Evolutionary conservation across 2,329 filamentous ascomycete species (phyloP).

Genomic region (Moelleriella libera): DNA sequence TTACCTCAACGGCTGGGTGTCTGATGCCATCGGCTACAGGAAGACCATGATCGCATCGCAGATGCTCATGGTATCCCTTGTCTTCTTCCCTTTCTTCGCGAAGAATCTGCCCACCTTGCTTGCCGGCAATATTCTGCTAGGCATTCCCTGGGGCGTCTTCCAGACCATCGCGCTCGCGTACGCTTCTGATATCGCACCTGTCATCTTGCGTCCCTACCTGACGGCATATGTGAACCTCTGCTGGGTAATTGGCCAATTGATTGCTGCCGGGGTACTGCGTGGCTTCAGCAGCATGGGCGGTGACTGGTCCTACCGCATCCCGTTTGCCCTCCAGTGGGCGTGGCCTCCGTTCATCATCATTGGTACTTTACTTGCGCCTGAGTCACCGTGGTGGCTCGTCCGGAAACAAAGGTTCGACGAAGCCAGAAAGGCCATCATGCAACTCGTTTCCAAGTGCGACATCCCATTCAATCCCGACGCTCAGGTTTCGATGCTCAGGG

Average conservation of each 20-base stretch:
- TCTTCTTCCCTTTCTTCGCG: conserved; percentile 28
- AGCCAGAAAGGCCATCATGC: conserved; percentile 29
- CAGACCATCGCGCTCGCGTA: conserved; percentile 26
- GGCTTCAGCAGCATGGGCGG: conserved; percentile 17
- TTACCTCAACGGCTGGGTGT: neutral
- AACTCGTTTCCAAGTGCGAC: conserved; percentile 24
- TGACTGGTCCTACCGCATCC: conserved; percentile 26
- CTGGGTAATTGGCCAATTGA: conserved; percentile 25
- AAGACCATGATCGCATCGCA: conserved; percentile 25
- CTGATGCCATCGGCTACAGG: conserved; percentile 19
- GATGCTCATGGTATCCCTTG: conserved; percentile 18
- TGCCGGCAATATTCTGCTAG: conserved; percentile 23
- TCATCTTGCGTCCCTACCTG: conserved; percentile 19
- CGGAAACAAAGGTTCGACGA: conserved; percentile 28
- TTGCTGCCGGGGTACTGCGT: conserved; percentile 23
- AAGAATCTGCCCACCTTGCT: conserved; percentile 18
- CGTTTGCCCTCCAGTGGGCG: conserved; percentile 29
- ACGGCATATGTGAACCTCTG: conserved; percentile 27
- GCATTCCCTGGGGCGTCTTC: conserved; percentile 24
- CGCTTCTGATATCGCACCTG: conserved; percentile 21
- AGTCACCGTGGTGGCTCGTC: conserved; percentile 40
- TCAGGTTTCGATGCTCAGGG: conserved; percentile 23
- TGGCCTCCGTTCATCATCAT: conserved; percentile 25
- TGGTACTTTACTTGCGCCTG: conserved; percentile 29
- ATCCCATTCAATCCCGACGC: conserved; percentile 8